phyloP scores from a whole-genome alignment of 495 filamentous ascomycete genomes.

The Aspergillus taichungensis region DNA sequence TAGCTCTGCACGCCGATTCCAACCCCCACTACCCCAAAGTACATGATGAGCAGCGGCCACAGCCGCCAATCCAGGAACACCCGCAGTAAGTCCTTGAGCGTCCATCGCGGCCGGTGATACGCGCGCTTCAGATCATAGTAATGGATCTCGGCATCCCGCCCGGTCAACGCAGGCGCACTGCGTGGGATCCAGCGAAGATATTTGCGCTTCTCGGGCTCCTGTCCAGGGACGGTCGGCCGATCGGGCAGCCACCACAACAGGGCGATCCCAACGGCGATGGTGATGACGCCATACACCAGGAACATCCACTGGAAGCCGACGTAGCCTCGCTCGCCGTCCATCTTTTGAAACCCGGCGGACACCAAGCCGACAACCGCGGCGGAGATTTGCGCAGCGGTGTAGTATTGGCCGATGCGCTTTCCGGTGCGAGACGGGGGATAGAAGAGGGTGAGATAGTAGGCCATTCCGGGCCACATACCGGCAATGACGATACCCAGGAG shows the following conservation, averaged over 20 bases:
- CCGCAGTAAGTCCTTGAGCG: conserved; percentile 50
- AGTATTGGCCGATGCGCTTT: conserved; percentile 83
- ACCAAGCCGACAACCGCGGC: conserved; percentile 85
- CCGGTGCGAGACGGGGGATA: conserved; percentile 81
- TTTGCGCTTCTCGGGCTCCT: conserved; percentile 24
- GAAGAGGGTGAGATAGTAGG: conserved; percentile 86
- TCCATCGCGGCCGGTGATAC: conserved; percentile 66
- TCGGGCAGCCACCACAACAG: conserved; percentile 89
- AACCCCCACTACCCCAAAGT: conserved; percentile 89
- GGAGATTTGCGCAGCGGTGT: conserved; percentile 81
- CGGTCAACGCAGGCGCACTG: conserved; percentile 61
- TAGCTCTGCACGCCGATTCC: conserved; percentile 85
- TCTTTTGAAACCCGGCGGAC: conserved; percentile 83
- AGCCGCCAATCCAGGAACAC: conserved; percentile 79
- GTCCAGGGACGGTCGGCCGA: conserved; percentile 62
- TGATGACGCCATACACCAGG: conserved; percentile 73
- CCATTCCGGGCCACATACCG: conserved; percentile 94
- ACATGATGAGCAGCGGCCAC: conserved; percentile 82
- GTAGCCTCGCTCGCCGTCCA: conserved; percentile 69
- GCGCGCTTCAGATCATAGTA: conserved; percentile 77
- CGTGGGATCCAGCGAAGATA: conserved; percentile 52
- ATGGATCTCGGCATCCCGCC: conserved; percentile 71
- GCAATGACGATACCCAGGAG: conserved; percentile 82
- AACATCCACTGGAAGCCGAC: conserved; percentile 96
- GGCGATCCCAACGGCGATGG: conserved; percentile 56